Evolutionary conservation across 495 filamentous ascomycete genomes (phyloP), one percentile per base, ranked within the genome.

Genomic region (Parathielavia hyrcaniae): DNA sequence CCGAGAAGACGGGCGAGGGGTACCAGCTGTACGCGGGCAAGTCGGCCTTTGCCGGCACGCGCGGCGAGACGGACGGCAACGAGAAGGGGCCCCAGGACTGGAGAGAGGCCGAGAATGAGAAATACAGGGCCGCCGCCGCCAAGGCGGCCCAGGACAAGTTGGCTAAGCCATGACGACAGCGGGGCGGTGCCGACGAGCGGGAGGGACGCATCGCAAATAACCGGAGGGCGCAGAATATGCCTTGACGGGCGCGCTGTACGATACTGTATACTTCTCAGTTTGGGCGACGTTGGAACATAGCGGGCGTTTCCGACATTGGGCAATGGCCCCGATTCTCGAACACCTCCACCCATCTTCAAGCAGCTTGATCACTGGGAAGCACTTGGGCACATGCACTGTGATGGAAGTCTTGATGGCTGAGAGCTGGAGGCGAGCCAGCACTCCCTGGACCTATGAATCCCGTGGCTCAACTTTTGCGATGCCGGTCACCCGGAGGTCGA

Each of bases 11-110:
- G 20, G 70, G 73, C 48, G 77, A 78, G 20, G 76, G 77, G 7
- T 77, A 79, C 56, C 87, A 91, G 69, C 69, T 97, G 50, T 97
- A 97, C 71, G 89, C 83, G 10, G 91, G 91, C 34, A 82, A 80
- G 66, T 80, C 83, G 26, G 87, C 86, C 35, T 91, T 86, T 69
- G 72, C 78, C 38, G 77, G 78, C 23, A 74, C 79, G 43, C 73
- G 67, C 32, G 72, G 71, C 61, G 68, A 69, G 60, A 81, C 80
- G 20, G 72, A 74, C 53, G 80, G 80, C 40, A 75, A 79, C 64
- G 76, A 77, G 61, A 74, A 75, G 52, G 74, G 66, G 23, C 76
- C 77, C 1, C 56, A 65, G 51, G 80, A 83, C 61, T 83, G 80
- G 80, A 70, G 79, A 46, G 78, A 83, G 64, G 57, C 73, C 10